Evolutionary conservation across 495 filamentous ascomycete genomes (phyloP), one percentile per base, ranked within the genome.

Genomic region (Penicillium cinerascens): DNA sequence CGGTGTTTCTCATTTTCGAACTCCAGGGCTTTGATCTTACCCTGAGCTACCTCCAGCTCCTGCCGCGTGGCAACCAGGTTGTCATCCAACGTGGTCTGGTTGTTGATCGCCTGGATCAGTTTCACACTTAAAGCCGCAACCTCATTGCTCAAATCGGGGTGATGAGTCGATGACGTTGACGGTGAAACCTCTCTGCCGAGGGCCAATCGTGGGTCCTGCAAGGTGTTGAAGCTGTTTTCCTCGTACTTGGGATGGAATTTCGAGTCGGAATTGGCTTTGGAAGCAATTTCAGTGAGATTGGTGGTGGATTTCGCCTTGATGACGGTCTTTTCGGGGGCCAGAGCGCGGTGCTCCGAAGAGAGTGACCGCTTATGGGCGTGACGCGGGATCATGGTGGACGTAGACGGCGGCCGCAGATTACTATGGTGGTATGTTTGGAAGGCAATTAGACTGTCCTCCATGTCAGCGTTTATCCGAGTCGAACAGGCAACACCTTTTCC

Each of bases 61-160:
- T 92, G 85, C 16, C 88, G 82, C 21, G 92, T 88, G 21, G 79
- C 84, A 45, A 88, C 85, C 42, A 98, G 78, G 26, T 82, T 88
- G 63, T 98, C 93, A 62, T 98, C 93, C 23, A 98, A 76, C 25
- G 78, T 88, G 4, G 93, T 97, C 73, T 97, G 95, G 63, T 93
- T 88, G 65, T 98, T 98, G 69, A 98, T 97, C 46, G 93, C 92
- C 60, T 91, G 91, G 51, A 98, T 91, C 46, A 98, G 79, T 70
- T 98, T 98, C 42, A 91, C 92, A 68, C 90, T 97, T 20, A 98
- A 76, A 3, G 89, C 81, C 23, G 93, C 87, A 11, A 97, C 91
- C 69, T 98, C 93, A 48, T 85, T 82, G 65, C 87, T 89, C 41
- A 95, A 76, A 60, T 92, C 90, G 17, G 89, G 88, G 56, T 91